Percentiles rank a stretch among this genome's conserved stretches.
These are phyloP conservation scores for Gossypium arboreum DNA, from an alignment of 345 rosid genomes.

Conservation along the genomic window DNA sequence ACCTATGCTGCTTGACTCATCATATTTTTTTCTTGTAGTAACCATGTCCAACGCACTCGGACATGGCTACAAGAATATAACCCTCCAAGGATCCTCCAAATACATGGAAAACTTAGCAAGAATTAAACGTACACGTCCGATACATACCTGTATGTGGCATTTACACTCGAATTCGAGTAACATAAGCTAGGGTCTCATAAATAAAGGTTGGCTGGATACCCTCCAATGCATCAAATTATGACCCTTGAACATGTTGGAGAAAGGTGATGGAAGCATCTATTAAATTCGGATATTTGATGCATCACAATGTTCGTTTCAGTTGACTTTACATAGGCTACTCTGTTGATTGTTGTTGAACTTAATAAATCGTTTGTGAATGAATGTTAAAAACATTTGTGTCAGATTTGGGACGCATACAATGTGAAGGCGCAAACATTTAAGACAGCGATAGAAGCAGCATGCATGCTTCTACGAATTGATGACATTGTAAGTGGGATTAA, in stretches of 20 bases:
- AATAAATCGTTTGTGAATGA: neutral
- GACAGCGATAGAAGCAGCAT: conserved; percentile 91
- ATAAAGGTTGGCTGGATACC: too few species aligned
- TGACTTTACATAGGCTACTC: neutral
- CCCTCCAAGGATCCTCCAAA: too few species aligned
- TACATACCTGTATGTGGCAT: too few species aligned
- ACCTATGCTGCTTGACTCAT: too few species aligned
- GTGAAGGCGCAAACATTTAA: conserved; percentile 94
- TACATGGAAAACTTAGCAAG: too few species aligned
- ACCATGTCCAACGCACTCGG: too few species aligned
- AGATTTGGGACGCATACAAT: conserved; percentile 97
- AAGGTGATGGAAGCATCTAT: neutral
- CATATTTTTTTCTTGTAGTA: too few species aligned
- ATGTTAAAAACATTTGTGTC: conserved; percentile 6
- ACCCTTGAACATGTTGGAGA: too few species aligned
- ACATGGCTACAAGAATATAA: too few species aligned
- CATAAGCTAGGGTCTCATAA: neutral
- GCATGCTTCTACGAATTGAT: conserved; percentile 90
- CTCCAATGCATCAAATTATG: too few species aligned
- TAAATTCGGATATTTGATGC: neutral
- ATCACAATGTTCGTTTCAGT: neutral
- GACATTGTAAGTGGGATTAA: conserved; percentile 97
- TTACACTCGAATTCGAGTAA: too few species aligned
- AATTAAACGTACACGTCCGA: too few species aligned
- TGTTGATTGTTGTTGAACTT: neutral